phyloP scores from a whole-genome alignment of 169 alveolate genomes.

The Eimeria necatrix region DNA sequence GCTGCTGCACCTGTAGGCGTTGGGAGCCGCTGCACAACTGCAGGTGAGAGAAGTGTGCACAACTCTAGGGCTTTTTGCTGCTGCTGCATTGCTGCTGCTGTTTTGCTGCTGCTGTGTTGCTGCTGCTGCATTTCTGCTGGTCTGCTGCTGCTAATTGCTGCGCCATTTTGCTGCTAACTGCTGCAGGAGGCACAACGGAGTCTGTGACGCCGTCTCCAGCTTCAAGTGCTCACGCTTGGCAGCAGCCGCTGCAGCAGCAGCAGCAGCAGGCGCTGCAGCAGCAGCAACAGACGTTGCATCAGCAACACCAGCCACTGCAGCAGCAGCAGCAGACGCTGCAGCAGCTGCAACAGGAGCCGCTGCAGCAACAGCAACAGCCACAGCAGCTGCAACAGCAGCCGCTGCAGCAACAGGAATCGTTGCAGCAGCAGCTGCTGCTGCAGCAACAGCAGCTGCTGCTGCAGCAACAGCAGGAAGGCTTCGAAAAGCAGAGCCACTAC shows the following conservation, averaged over 20 bases:
- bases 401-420: constrained; percentile 42
- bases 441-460: constrained; percentile 18
- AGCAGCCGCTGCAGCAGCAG: no score
- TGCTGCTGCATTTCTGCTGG: neutral
- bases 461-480: constrained; percentile 38
- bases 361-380: constrained; percentile 10
- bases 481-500: neutral
- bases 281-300: no score
- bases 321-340: neutral
- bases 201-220: neutral
- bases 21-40: constrained; percentile 68
- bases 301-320: neutral
- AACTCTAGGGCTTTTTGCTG: neutral
- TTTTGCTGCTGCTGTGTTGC: neutral
- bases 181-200: neutral
- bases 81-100: constrained; percentile 57
- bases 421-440: constrained; percentile 37
- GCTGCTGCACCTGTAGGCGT: neutral
- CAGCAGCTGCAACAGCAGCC: constrained; percentile 51
- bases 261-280: no score
- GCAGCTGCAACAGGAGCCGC: constrained; percentile 33
- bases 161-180: no score
- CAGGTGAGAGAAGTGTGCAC: constrained; percentile 17
- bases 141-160: constrained; percentile 54
- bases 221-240: no score